Base-by-base conservation (phyloP, 1,139 yeast species). In the Magnusiomyces tetraspermus region DNA sequence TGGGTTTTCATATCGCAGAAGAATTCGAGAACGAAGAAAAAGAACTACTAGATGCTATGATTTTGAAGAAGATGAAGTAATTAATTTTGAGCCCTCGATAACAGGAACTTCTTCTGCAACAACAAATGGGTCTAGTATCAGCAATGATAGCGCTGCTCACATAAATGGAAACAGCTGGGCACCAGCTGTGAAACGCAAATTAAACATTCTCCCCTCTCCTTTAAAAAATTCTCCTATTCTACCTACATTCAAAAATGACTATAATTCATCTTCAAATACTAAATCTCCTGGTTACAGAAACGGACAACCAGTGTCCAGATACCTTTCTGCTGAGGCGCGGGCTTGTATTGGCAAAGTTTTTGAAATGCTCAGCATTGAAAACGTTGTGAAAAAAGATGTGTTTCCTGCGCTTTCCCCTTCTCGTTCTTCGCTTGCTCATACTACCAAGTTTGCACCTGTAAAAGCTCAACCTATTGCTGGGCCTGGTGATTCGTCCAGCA, bases 291-390 rank as follows among this genome's bases (percentile, higher is more conserved):
- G 10, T 33, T 38, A 17, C 24, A 21, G 21, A 22, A 19, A 19
- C n/a, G 24, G 42, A 8, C 42, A 38, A 38, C 24, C 17, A 6
- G 24, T 38, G 8, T 38, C 42, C 24, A 4, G 42, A 17, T 38
- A 38, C 42, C 24, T 38, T 17, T 19, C 42, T 17, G 10, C 42
- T 19, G 42, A 38, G 5, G 24, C 21, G 8, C 42, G 42, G 10
- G 8, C 5, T 5, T 10, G 24, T 19, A 38, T 38, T 38, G 42
- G 24, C n/a, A 19, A 8, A 4, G 24, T 38, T 17, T 38, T 38
- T 38, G 42, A 38, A 38, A 38, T 38, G 42, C 24, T 38, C 24
- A 38, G 42, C 24, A 38, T 38, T 38, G 42, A 38, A 21, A 38
- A 38, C 21, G 42, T 38, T 19, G 24, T 38, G 6, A 38, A 38